Base-by-base conservation (phyloP, 1,139 yeast species). In the Yamadazyma blattariae region DNA sequence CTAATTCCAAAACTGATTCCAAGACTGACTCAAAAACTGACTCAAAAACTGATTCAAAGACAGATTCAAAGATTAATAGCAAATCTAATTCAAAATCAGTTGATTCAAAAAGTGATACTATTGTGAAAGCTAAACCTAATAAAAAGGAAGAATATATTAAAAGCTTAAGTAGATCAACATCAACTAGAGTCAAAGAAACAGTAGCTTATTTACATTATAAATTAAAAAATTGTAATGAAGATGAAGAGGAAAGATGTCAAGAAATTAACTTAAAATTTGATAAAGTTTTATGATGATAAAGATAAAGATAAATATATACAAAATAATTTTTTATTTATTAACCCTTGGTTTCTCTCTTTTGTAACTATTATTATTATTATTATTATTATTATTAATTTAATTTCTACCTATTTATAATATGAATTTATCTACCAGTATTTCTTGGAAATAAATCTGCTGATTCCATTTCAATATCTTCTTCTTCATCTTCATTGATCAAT, bases 381-480 rank as follows among this genome's bases (percentile, higher is more conserved):
- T n/a, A n/a, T n/a, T n/a, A n/a, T n/a, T n/a, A n/a, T n/a, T n/a
- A n/a, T n/a, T n/a, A n/a, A n/a, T n/a, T n/a, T n/a, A n/a, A n/a
- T n/a, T n/a, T n/a, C n/a, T n/a, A n/a, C n/a, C n/a, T n/a, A n/a
- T n/a, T n/a, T n/a, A n/a, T n/a, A n/a, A n/a, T n/a, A n/a, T n/a
- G n/a, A n/a, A n/a, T 17, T 17, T 17, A 17, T 16, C 32, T 23
- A 15, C 17, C 25, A 27, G 25, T 36, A 29, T 40, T 45, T 27
- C 66, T 45, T 12, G 68, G 67, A 33, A 64, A 66, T 38, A 66
- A 54, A 34, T 58, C 63, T 33, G 57, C 64, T 9, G 54, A 51
- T 33, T 57, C 62, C 67, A 64, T 63, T 32, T 64, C 69, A 18
- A 55, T 52, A 39, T 67, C 74, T 29, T 61, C 67, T 34, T 58